Percentiles rank a stretch among this genome's conserved stretches.
Evolutionary conservation across 2,329 filamentous ascomycete genomes (phyloP).

Genomic region (Sporothrix mexicana): DNA sequence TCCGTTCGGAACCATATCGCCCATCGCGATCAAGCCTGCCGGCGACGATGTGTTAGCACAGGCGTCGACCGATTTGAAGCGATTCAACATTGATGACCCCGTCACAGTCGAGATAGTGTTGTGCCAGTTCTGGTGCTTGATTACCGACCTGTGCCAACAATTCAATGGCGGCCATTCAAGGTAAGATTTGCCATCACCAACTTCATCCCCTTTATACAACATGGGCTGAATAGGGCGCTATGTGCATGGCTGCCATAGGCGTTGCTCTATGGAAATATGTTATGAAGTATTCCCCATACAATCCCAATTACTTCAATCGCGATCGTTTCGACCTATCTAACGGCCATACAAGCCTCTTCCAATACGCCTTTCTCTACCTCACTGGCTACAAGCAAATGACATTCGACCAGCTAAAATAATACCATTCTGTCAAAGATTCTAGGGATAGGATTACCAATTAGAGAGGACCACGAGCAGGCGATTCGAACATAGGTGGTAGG

Average conservation of each 20-base stretch:
- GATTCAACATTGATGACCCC: conserved; percentile 21
- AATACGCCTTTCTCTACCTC: conserved; percentile 60
- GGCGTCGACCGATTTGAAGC: conserved; percentile 17
- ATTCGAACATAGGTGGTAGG: too few relatives aligned
- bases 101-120: conserved; percentile 21
- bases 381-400: conserved; percentile 61
- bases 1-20: not conserved
- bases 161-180: conserved; percentile 42
- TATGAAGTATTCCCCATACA: conserved; percentile 65
- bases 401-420: conserved; percentile 61
- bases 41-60: not conserved
- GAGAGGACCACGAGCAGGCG: too few relatives aligned
- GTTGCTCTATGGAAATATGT: conserved; percentile 65
- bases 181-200: conserved; percentile 17
- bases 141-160: not conserved
- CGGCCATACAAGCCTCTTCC: conserved; percentile 62
- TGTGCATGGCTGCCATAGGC: conserved; percentile 67
- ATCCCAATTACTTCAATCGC: conserved; percentile 63
- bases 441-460: too few relatives aligned
- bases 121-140: conserved; percentile 16
- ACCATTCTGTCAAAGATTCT: too few relatives aligned
- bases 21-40: not conserved
- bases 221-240: conserved; percentile 48
- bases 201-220: not conserved
- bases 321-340: conserved; percentile 69